Evolutionary conservation across 2,329 filamentous ascomycete genomes (phyloP).

Genomic region (Sphaerulina vaccinii): DNA sequence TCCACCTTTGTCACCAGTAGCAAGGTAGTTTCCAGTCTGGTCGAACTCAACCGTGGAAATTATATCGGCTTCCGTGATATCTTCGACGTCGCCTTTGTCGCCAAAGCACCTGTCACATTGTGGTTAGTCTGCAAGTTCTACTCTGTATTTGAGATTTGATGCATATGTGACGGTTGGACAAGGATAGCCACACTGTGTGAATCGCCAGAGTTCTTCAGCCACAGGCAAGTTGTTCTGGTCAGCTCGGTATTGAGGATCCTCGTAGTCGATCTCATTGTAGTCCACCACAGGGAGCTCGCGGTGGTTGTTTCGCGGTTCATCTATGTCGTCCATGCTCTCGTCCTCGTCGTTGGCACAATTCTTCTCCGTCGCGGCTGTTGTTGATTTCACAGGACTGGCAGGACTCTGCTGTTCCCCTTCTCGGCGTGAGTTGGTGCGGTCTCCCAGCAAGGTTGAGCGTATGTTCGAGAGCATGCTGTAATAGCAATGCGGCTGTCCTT

Average conservation of each 20-base stretch:
- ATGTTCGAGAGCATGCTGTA: constrained; percentile 29
- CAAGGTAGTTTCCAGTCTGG: constrained; percentile 84
- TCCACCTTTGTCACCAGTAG: constrained; percentile 86
- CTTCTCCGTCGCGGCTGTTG: constrained; percentile 1
- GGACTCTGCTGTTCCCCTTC: not conserved
- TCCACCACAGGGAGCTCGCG: not conserved
- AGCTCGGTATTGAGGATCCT: constrained; percentile 14
- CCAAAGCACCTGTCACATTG: constrained; percentile 77
- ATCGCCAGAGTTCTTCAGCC: constrained; percentile 20
- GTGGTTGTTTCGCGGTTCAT: not conserved
- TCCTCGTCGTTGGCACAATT: constrained; percentile 3
- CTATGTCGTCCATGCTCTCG: not conserved
- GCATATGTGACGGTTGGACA: not conserved
- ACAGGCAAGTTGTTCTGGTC: constrained; percentile 9
- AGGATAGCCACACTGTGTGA: constrained; percentile 22
- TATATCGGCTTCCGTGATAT: constrained; percentile 96
- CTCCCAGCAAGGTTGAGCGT: constrained; percentile 19
- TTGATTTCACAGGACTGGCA: constrained; percentile 8
- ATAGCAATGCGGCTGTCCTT: constrained; percentile 20
- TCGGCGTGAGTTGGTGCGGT: constrained; percentile 27
- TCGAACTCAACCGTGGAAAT: constrained; percentile 91
- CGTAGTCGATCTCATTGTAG: constrained; percentile 12
- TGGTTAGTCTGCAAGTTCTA: not conserved
- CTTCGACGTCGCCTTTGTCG: constrained; percentile 98
- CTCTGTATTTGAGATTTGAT: not conserved